Conservation (phyloP, 805 yeast genomes). For the Candida ulmi region DNA sequence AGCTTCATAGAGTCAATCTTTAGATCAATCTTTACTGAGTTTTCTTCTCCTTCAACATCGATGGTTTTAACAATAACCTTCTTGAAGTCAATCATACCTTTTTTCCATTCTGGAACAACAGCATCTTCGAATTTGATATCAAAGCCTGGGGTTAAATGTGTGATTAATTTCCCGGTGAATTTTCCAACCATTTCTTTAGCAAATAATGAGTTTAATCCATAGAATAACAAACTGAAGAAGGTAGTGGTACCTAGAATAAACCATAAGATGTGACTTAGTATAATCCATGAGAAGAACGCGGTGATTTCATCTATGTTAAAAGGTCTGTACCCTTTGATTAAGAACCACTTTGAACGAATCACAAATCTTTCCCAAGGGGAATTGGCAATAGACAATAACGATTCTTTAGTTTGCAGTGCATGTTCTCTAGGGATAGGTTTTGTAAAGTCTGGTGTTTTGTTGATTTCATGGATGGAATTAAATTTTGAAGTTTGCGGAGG, state of each 20-base stretch:
- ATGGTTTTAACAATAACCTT: constrained; percentile 62
- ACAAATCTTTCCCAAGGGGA: constrained; percentile 35
- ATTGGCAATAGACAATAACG: constrained; percentile 13
- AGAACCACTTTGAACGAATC: constrained; percentile 66
- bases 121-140: constrained; percentile 85
- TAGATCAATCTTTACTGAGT: constrained; percentile 72
- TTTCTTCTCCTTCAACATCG: constrained; percentile 72
- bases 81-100: constrained; percentile 73
- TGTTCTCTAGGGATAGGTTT: constrained; percentile 1
- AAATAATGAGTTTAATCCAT: constrained; percentile 69
- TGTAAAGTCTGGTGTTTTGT: background rate
- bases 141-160: constrained; percentile 65
- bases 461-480: background rate
- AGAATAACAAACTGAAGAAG: constrained; percentile 72
- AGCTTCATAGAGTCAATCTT: constrained; percentile 76
- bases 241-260: constrained; percentile 85
- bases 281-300: constrained; percentile 85
- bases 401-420: constrained; percentile 14
- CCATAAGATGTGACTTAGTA: constrained; percentile 79
- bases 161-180: constrained; percentile 69
- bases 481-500: background rate
- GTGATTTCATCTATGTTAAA: constrained; percentile 83
- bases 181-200: constrained; percentile 88
- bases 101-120: constrained; percentile 87
- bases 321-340: constrained; percentile 74